Evolutionary conservation across 257 asterid species (phyloP).

Genomic region (Solanum paucissectum): DNA sequence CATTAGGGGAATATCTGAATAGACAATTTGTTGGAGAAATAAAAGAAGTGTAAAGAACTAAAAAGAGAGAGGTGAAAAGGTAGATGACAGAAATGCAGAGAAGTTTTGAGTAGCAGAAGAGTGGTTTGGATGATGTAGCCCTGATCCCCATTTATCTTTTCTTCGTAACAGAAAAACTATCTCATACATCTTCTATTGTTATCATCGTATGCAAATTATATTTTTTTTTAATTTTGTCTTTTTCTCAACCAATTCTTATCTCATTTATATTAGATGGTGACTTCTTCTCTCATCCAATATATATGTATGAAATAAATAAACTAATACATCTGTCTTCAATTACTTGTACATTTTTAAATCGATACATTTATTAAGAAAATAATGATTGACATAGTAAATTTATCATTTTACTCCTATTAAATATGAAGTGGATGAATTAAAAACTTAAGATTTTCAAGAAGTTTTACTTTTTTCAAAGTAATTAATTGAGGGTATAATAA

Average conservation of each 20-base stretch:
- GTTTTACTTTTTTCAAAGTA: too few relatives aligned
- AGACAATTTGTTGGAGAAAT: slow-evolving; percentile 53
- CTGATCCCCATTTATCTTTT: neutral
- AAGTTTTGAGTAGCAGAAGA: slow-evolving; percentile 60
- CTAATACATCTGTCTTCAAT: too few relatives aligned
- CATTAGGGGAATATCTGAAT: slow-evolving; percentile 61
- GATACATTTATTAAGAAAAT: too few relatives aligned
- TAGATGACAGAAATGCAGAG: slow-evolving; percentile 64
- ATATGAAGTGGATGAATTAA: too few relatives aligned
- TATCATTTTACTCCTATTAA: too few relatives aligned
- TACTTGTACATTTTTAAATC: too few relatives aligned
- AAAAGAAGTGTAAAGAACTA: slow-evolving; percentile 35
- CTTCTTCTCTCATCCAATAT: neutral
- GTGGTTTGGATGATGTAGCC: slow-evolving; percentile 37
- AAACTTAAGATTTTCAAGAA: too few relatives aligned
- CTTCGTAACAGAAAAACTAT: neutral
- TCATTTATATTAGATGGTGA: neutral
- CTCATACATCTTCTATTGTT: neutral
- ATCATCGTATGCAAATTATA: neutral
- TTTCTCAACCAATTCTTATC: neutral
- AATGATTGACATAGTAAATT: too few relatives aligned
- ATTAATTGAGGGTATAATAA: too few relatives aligned
- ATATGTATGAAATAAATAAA: too few relatives aligned
- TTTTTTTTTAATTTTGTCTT: neutral
- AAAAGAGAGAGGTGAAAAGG: slow-evolving; percentile 44